Evolutionary conservation across 176 grass and related monocot species (phyloP), one percentile per base, ranked within the genome.

Genomic region (Aegilops umbellulata): DNA sequence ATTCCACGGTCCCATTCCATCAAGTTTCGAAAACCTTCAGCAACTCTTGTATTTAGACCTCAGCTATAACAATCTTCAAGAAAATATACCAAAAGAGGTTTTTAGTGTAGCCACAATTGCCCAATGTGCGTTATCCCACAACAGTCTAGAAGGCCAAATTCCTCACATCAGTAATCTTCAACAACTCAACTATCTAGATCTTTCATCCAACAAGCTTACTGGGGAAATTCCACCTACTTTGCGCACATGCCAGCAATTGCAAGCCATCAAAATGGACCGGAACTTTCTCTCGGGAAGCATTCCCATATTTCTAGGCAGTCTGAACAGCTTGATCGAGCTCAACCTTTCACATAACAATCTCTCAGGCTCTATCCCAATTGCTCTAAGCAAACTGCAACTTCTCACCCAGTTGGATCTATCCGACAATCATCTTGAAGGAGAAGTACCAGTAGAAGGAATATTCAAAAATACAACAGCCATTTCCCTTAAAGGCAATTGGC

Each of bases 281-380:
- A 87, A 87, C 61, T 68, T 82, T 13, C 86, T 87, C 12, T 87
- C 86, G n/a, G 86, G 71, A 82, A 83, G 86, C 62, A 77, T 88
- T 42, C 80, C 86, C 1, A 6, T 10, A 32, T 77, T 26, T 83
- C 24, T 88, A 0, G 79, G 86, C 13, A 55, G 73, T 46, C 71
- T 83, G 32, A 82, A 6, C 10, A 24, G 24, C 22, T 34, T 88
- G 80, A 69, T 35, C 3, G 2, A 60, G 44, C 81, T 93, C 44
- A 53, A 69, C 51, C 73, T 90, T 73, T 57, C 62, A 4, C 22
- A 30, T 14, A 93, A 93, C 77, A 79, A 65, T 20, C 60, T 93
- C 2, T 51, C 86, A 72, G 88, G 88, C 4, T 30, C 22, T 19
- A 88, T 93, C 61, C 91, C 91, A 63, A 14, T 35, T n/a, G 4